Conservation (phyloP, 176 grass and related monocot genomes). For the Pharus latifolius region DNA sequence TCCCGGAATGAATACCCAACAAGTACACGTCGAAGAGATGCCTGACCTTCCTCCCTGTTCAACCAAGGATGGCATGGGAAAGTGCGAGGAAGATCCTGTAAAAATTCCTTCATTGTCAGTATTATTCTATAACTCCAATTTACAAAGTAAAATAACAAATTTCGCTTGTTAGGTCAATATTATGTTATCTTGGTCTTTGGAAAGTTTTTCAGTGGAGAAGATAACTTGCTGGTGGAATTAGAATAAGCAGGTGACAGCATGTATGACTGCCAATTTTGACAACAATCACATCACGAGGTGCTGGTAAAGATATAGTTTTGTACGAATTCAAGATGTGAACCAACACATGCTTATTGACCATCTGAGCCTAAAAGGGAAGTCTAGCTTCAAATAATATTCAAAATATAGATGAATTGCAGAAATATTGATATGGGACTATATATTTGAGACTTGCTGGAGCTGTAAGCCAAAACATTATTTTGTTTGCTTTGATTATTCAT, state of each 20-base stretch:
- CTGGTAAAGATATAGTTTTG: too few relatives aligned
- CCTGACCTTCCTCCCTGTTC: slow-evolving; percentile 76
- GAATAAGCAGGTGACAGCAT: neutral
- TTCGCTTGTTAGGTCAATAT: neutral
- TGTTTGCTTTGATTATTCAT: neutral
- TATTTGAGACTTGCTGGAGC: too few relatives aligned
- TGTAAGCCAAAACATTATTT: neutral
- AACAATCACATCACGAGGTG: too few relatives aligned
- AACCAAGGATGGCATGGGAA: slow-evolving; percentile 95
- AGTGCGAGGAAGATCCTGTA: slow-evolving; percentile 88
- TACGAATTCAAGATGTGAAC: too few relatives aligned
- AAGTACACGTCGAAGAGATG: slow-evolving; percentile 82
- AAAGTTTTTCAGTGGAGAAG: neutral
- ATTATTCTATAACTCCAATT: neutral
- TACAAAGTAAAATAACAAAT: neutral
- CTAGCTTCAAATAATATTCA: too few relatives aligned
- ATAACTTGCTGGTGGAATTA: neutral
- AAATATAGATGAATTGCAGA: too few relatives aligned
- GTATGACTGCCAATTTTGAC: neutral
- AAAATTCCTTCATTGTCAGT: neutral
- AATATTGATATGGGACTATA: too few relatives aligned
- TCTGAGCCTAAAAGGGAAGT: too few relatives aligned
- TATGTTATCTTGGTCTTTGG: neutral
- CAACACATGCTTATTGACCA: too few relatives aligned
- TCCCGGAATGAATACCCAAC: slow-evolving; percentile 93